Evolutionary conservation across 1,284 basidiomycete species (phyloP).

Genomic region (Leccinum solheimii): DNA sequence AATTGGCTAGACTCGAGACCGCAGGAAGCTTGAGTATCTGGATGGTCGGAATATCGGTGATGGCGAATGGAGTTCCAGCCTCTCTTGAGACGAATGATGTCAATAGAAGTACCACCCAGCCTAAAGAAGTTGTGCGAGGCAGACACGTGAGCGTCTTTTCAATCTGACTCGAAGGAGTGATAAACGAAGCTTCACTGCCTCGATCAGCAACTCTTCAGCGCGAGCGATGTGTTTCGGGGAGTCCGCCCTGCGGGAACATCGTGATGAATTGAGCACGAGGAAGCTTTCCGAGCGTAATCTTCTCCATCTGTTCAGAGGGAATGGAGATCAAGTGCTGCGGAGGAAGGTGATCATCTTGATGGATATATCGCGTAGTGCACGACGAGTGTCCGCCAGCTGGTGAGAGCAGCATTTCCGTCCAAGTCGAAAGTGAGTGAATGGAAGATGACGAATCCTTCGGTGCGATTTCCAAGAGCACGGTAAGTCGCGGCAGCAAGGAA

Average conservation of each 20-base stretch:
- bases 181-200: constrained; percentile 22
- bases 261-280: constrained; percentile 22
- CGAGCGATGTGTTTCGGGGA: constrained; percentile 21
- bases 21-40: constrained; percentile 41
- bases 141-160: constrained; percentile 26
- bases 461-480: constrained; percentile 27
- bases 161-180: constrained; percentile 16
- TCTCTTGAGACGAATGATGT: constrained; percentile 33
- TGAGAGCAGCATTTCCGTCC: constrained; percentile 17
- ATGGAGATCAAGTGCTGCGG: constrained; percentile 26
- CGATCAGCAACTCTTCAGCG: constrained; percentile 21
- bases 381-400: constrained; percentile 18
- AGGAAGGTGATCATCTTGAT: constrained; percentile 29
- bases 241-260: constrained; percentile 23
- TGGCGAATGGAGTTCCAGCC: constrained; percentile 34
- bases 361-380: constrained; percentile 22
- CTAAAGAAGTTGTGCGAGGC: constrained; percentile 31
- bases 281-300: constrained; percentile 29
- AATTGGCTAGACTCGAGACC: constrained; percentile 32
- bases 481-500: constrained; percentile 36
- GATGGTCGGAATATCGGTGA: constrained; percentile 39
- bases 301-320: constrained; percentile 26
- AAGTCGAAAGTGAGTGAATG: constrained; percentile 28
- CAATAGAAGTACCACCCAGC: constrained; percentile 31
- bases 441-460: constrained; percentile 27